Base-by-base conservation (phyloP, 345 rosid species). In the Linum tenue region DNA sequence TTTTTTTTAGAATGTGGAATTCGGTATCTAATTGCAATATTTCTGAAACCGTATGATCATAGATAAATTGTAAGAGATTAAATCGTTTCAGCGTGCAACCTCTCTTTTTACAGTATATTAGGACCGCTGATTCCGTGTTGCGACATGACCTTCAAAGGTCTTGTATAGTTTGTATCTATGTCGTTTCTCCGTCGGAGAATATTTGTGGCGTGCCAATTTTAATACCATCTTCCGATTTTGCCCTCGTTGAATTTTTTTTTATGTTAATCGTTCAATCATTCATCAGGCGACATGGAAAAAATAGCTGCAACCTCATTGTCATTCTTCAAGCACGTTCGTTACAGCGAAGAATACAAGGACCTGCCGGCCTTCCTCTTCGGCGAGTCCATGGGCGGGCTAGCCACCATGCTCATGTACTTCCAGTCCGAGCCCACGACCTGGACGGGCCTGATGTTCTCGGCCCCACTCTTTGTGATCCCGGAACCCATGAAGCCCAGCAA, bases 401-500 rank as follows among this genome's bases (percentile, higher is more conserved):
- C 79, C 2, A 90, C 99, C 0, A 83, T 94, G 87, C 76, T 90
- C 39, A 94, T 90, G 97, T 90, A 94, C 68, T 88, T 94, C 76
- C 97, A 88, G 35, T 90, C 97, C 0, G 86, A 88, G 7, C 83
- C 97, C 16, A 56, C 73, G 60, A 77, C 75, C 12, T 90, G 97
- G 99, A 90, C 96, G 0, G 97, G 99, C 68, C 66, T 94, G 74
- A 90, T 94, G 5, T 94, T 90, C 84, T 88, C 99, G 6, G 99
- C 99, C 39, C 99, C 97, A 7, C 90, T 94, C 16, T 94, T 94
- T 58, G 95, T 90, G 57, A 85, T 90, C 59, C 96, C 99, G 0
- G 92, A 90, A 77, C 78, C 80, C 64, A 94, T 88, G 96, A 88
- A 86, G 55, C 99, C 97, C 2, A 90, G 95, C 64, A 90, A 74